A percentile compares a stretch with the other conserved stretches of the same genome.
phyloP scores from a whole-genome alignment of 805 yeast genomes.

The Candida rishiriensis region DNA sequence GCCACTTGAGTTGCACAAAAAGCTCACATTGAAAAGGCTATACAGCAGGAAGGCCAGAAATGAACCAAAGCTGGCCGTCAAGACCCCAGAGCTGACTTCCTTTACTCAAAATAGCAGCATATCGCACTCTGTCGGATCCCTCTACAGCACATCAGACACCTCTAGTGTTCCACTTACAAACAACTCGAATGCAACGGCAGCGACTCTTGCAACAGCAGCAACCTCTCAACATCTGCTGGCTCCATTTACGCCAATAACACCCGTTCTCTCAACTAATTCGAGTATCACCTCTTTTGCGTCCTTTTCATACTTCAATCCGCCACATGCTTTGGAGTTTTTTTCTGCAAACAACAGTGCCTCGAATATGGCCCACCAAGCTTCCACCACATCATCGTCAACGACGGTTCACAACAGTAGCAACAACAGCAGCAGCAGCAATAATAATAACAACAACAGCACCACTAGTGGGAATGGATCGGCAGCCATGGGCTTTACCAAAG shows the following conservation, averaged over 20 bases:
- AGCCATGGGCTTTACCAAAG: too few relatives aligned
- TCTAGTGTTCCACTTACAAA: too few relatives aligned
- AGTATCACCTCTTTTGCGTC: conserved; percentile 15
- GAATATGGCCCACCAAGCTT: too few relatives aligned
- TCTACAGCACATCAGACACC: not conserved
- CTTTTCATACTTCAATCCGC: conserved; percentile 4
- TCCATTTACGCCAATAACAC: conserved; percentile 20
- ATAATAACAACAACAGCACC: not conserved
- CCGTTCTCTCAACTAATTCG: conserved; percentile 22
- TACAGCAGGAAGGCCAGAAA: conserved; percentile 13
- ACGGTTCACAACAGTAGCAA: not conserved
- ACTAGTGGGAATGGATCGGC: too few relatives aligned
- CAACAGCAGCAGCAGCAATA: not conserved
- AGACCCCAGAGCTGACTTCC: not conserved
- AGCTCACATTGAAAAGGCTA: conserved; percentile 10
- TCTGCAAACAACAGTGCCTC: not conserved
- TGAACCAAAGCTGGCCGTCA: conserved; percentile 4
- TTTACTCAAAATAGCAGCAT: not conserved
- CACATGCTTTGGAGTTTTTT: conserved; percentile 2
- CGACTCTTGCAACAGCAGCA: conserved; percentile 1
- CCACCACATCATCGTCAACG: not conserved
- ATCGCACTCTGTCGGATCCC: not conserved
- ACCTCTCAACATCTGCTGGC: not conserved
- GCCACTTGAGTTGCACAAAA: conserved; percentile 1
- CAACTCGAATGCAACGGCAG: conserved; percentile 5